These are phyloP conservation scores for Panaeolus cyanescens DNA, from an alignment of 768 basidiomycete genomes.

Conservation along the genomic window DNA sequence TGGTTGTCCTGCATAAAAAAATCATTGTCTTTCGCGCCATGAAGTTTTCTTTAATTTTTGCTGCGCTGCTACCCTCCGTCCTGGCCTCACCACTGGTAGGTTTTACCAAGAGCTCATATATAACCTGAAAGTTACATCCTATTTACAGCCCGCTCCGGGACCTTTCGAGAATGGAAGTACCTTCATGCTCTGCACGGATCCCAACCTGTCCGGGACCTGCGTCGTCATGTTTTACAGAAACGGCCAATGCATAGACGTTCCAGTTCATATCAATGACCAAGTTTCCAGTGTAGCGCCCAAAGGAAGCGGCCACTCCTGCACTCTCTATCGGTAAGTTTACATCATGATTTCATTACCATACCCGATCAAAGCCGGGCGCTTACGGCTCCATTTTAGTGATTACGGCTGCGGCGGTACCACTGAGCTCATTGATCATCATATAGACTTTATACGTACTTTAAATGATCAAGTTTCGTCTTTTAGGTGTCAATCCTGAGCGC, in stretches of 20 bases:
- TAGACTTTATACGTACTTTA: background rate
- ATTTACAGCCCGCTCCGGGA: background rate
- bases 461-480: background rate
- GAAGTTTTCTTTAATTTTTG: background rate
- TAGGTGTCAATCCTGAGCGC: background rate
- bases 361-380: constrained; percentile 2
- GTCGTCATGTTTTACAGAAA: background rate
- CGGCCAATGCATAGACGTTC: background rate
- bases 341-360: background rate
- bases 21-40: background rate
- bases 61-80: background rate
- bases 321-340: background rate
- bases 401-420: constrained; percentile 1
- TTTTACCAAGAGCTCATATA: no score
- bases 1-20: no score
- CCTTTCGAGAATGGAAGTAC: background rate
- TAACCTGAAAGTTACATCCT: background rate
- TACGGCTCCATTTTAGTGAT: background rate
- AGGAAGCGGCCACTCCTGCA: background rate
- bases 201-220: background rate
- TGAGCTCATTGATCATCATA: background rate
- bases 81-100: background rate
- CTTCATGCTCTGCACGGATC: background rate
- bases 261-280: background rate
- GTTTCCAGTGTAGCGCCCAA: background rate